Evolutionary conservation across 768 basidiomycete genomes (phyloP), one percentile per base, ranked within the genome.

Genomic region (Suillus tomentosus): DNA sequence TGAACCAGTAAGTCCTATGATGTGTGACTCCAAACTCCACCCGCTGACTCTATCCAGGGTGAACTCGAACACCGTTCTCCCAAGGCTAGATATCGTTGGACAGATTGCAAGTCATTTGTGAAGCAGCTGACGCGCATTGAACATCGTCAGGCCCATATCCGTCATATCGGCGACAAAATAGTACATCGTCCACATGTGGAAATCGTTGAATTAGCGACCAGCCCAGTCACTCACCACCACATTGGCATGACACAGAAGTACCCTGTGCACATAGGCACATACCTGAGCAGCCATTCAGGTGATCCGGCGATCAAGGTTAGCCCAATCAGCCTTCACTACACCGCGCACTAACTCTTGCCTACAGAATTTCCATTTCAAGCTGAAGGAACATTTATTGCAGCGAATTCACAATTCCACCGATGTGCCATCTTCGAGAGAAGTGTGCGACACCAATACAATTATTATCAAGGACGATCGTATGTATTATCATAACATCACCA

Each of bases 221-320:
- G n/a, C 40, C 40, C 22, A 14, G 5, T 14, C 24, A 13, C 10
- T 11, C 61, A 62, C 39, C 37, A 65, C 17, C 13, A 47, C 57
- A 65, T 65, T 51, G 56, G 61, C 7, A 14, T 48, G 54, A 45
- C 55, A 8, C 64, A 62, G 19, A 65, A 62, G 10, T 7, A 8
- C 53, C 76, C 17, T 60, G 68, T 1, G 3, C 76, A 1, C 77
- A 64, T 57, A 71, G 43, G 43, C 43, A 19, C 43, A 7, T 45
- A n/a, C 43, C 9, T 45, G 3, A 1, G 19, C 19, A 45, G 43
- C 43, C 43, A 45, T 45, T 2, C 9, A 45, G 43, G 19, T 45
- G 43, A 45, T 31, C 22, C 24, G 17, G 60, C 17, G 27, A 24
- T 61, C 19, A 45, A 45, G 43, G 43, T 45, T 45, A 45, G 17